phyloP scores from a whole-genome alignment of 2,329 filamentous ascomycete genomes.

The Reticulascus tulasneorum region DNA sequence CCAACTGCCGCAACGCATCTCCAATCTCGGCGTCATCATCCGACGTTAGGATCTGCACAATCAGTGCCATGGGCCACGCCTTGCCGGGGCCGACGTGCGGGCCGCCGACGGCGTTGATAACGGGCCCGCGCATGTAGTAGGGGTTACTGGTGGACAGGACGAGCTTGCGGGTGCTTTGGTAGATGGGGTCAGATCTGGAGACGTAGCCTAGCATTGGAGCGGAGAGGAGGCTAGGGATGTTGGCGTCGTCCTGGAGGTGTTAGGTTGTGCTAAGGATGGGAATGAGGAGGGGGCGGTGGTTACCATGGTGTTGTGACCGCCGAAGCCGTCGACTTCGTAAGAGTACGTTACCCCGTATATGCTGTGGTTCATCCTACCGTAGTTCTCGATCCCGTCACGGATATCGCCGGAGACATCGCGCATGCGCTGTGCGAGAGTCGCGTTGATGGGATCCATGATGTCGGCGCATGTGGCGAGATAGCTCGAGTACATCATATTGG shows the following conservation, averaged over 20 bases:
- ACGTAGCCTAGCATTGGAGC: slow-evolving; percentile 56
- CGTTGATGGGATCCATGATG: slow-evolving; percentile 39
- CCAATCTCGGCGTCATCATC: slow-evolving; percentile 72
- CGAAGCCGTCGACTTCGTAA: slow-evolving; percentile 67
- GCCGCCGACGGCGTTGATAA: slow-evolving; percentile 48
- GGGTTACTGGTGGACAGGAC: slow-evolving; percentile 69
- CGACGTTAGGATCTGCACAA: slow-evolving; percentile 75
- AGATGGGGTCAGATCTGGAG: slow-evolving; percentile 56
- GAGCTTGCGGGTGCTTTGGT: slow-evolving; percentile 73
- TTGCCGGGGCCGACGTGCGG: slow-evolving; percentile 58
- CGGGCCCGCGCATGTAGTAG: slow-evolving; percentile 59
- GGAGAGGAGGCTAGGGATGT: slow-evolving; percentile 58
- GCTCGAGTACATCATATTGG: slow-evolving; percentile 78
- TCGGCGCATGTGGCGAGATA: slow-evolving; percentile 50
- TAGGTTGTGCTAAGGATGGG: neutral
- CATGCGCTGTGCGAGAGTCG: slow-evolving; percentile 57
- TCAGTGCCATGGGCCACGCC: slow-evolving; percentile 84
- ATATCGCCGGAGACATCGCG: slow-evolving; percentile 51
- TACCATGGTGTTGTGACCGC: slow-evolving; percentile 54
- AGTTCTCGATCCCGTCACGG: slow-evolving; percentile 60
- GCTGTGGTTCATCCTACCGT: slow-evolving; percentile 62
- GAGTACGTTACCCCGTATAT: slow-evolving; percentile 64
- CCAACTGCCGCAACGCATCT: slow-evolving; percentile 55
- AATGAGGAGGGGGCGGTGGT: neutral
- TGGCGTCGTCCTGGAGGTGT: slow-evolving; percentile 50